Percentiles rank a stretch among this genome's conserved stretches.
These are phyloP conservation scores for Hibiscus syriacus DNA, from an alignment of 345 rosid genomes.

Conservation along the genomic window DNA sequence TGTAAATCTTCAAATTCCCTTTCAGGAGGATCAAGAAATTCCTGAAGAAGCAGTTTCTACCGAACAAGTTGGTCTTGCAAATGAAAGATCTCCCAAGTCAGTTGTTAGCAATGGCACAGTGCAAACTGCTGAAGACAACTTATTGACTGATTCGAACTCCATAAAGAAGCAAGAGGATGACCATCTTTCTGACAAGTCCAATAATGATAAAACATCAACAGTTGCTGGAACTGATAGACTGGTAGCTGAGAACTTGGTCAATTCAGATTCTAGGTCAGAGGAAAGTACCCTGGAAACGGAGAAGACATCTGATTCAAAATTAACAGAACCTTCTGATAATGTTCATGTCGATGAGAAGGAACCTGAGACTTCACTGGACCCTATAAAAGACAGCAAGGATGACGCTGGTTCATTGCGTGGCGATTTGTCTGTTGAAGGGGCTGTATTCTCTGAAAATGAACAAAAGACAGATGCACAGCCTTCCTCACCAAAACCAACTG, in stretches of 20 bases:
- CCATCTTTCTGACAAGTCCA: slow-evolving; percentile 16
- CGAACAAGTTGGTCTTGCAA: slow-evolving; percentile 34
- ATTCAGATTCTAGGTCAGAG: slow-evolving; percentile 30
- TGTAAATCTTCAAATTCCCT: slow-evolving; percentile 1
- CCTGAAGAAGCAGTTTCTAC: slow-evolving; percentile 33
- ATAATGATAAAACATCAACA: slow-evolving; percentile 27
- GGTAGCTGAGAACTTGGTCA: slow-evolving; percentile 23
- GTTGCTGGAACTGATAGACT: slow-evolving; percentile 35
- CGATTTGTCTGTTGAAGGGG: slow-evolving; percentile 29
- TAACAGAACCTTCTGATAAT: slow-evolving; percentile 33
- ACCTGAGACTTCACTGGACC: slow-evolving; percentile 26
- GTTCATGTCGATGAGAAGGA: slow-evolving; percentile 37
- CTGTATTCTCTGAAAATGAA: slow-evolving; percentile 37
- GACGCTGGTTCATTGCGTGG: slow-evolving; percentile 24
- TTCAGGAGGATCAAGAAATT: slow-evolving; percentile 41
- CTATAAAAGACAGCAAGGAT: slow-evolving; percentile 25
- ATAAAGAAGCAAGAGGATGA: slow-evolving; percentile 37
- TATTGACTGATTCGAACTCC: slow-evolving; percentile 27
- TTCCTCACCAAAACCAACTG: slow-evolving; percentile 34
- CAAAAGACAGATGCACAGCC: slow-evolving; percentile 28
- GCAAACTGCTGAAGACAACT: slow-evolving; percentile 37
- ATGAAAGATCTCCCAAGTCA: slow-evolving; percentile 48
- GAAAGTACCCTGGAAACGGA: slow-evolving; percentile 27
- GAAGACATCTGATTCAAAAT: slow-evolving; percentile 30
- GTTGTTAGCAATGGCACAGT: slow-evolving; percentile 56